Base-by-base conservation (phyloP, 2,329 filamentous ascomycete genomes). In the Chrysoporthe puriensis region DNA sequence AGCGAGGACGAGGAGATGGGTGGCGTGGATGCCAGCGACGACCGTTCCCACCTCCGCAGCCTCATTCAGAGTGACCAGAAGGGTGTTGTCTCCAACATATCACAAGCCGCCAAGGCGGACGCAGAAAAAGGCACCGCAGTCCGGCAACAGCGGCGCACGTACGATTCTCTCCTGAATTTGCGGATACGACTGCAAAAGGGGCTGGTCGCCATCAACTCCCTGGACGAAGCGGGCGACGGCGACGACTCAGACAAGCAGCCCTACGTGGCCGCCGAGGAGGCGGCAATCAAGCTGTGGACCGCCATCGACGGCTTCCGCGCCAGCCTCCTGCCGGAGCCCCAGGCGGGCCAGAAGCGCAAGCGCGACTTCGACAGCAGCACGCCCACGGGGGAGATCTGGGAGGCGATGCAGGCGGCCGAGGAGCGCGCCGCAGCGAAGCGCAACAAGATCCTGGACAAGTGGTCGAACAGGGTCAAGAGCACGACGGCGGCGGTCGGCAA, bases 131-230 rank as follows among this genome's bases (percentile, higher is more conserved):
- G 96, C 14, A 81, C 86, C 65, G 95, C 95, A 0, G 92, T 99
- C 48, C 95, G 94, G 73, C 84, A 89, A 67, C 96, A 99, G 79
- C 89, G 94, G 63, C 90, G 90, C 70, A 88, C 90, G 0, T 99
- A 97, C 75, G 95, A 98, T 73, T 88, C 92, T 0, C 86, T 98
- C 0, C 85, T 99, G 43, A 97, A 97, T 79, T 87, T 94, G 16
- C 90, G 96, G 26, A 97, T 99, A 75, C 92, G 95, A 69, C 81
- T 99, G 21, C 96, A 99, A 78, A 98, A 97, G 78, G 93, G 92
- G 1, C 81, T 99, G 16, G 86, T 96, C 18, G 90, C 92, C 0
- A 87, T 90, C 36, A 97, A 97, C 77, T 91, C 93, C 0, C 83
- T 96, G 52, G 78, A 85, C 18, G 76, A 81, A 0, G 72, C 85